Percentiles rank a stretch among this genome's conserved stretches.
Conservation (phyloP, 441 rosid genomes). For the Gossypium trilobum region DNA sequence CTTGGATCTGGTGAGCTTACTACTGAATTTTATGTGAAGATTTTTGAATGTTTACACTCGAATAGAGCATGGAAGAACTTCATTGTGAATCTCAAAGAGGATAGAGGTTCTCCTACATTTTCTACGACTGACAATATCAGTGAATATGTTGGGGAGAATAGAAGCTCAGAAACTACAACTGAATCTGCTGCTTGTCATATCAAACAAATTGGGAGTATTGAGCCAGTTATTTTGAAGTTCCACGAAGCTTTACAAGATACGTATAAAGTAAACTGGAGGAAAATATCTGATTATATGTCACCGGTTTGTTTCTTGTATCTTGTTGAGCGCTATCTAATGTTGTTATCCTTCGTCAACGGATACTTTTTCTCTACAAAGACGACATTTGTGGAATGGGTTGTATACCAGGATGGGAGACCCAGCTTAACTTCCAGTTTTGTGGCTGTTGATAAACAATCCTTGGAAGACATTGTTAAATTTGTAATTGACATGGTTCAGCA, state of each 20-base stretch:
- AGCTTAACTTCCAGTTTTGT: neutral
- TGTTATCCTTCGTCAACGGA: constrained; percentile 20
- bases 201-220: neutral
- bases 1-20: constrained; percentile 28
- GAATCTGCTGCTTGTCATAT: neutral
- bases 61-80: constrained; percentile 25
- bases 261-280: constrained; percentile 29
- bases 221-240: constrained; percentile 5
- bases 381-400: constrained; percentile 30
- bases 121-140: neutral
- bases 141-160: too few relatives aligned
- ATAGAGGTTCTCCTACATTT: neutral
- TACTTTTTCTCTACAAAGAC: constrained; percentile 23
- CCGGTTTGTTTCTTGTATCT: constrained; percentile 38
- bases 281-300: constrained; percentile 24
- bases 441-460: neutral
- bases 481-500: neutral
- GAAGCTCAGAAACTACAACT: neutral
- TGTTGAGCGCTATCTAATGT: constrained; percentile 30
- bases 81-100: constrained; percentile 12
- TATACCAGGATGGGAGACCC: constrained; percentile 9
- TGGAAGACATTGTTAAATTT: neutral
- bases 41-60: constrained; percentile 7
- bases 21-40: constrained; percentile 11
- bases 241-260: constrained; percentile 28